Conservation (phyloP, 768 basidiomycete species). For the Pulveroboletus ravenelii region DNA sequence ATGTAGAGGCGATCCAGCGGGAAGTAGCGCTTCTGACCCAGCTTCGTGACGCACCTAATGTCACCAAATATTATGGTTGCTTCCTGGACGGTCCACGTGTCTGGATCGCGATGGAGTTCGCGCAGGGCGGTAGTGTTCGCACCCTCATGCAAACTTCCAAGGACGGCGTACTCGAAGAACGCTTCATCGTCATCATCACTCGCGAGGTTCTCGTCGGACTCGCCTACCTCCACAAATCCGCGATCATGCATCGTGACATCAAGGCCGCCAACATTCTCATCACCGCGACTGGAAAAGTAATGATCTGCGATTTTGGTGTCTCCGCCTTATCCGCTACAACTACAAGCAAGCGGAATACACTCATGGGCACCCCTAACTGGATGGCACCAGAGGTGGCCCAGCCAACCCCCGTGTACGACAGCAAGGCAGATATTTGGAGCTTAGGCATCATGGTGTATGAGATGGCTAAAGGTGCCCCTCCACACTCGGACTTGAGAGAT, state of each 20-base stretch:
- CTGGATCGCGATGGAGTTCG: slow-evolving; percentile 99
- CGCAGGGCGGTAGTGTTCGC: slow-evolving; percentile 90
- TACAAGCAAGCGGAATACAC: slow-evolving; percentile 89
- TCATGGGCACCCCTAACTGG: slow-evolving; percentile 98
- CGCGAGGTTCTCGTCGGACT: slow-evolving; percentile 87
- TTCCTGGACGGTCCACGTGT: slow-evolving; percentile 92
- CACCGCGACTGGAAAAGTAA: slow-evolving; percentile 81
- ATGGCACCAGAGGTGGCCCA: slow-evolving; percentile 99
- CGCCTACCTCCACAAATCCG: slow-evolving; percentile 86
- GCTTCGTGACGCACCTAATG: slow-evolving; percentile 82
- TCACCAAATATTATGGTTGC: slow-evolving; percentile 96
- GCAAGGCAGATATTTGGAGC: slow-evolving; percentile 98
- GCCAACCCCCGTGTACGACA: slow-evolving; percentile 84
- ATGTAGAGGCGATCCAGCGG: slow-evolving; percentile 93
- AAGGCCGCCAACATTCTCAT: slow-evolving; percentile 97
- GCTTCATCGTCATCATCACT: slow-evolving; percentile 80
- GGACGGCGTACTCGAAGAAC: slow-evolving; percentile 78
- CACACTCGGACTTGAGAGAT: slow-evolving; percentile 80
- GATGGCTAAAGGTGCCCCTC: slow-evolving; percentile 95
- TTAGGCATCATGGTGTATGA: slow-evolving; percentile 95
- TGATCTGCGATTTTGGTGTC: slow-evolving; percentile 98
- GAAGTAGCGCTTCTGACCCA: slow-evolving; percentile 92
- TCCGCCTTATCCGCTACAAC: slow-evolving; percentile 83
- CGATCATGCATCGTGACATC: slow-evolving; percentile 95
- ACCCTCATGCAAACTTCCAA: slow-evolving; percentile 87